Percentiles rank a stretch among this genome's conserved stretches.
These are phyloP conservation scores for Clavispora vitiphila DNA, from an alignment of 805 yeast species.

Conservation along the genomic window DNA sequence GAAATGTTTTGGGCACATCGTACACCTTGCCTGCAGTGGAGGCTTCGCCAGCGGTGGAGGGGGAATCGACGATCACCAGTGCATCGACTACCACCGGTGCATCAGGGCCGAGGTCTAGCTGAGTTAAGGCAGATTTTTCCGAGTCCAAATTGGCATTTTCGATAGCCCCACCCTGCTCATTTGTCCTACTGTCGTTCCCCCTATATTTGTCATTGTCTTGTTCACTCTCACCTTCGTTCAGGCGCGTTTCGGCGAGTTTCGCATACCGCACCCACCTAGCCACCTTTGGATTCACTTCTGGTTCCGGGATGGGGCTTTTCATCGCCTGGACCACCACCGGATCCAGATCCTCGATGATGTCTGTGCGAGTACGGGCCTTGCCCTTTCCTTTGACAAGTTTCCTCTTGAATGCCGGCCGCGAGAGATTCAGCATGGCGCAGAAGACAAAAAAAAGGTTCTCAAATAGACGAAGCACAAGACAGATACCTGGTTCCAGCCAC, in stretches of 20 bases:
- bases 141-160: no score
- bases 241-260: background rate
- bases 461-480: background rate
- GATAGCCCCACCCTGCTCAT: no score
- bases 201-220: no score
- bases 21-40: background rate
- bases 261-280: background rate
- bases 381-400: background rate
- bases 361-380: background rate
- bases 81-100: background rate
- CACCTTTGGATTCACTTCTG: background rate
- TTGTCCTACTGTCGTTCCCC: no score
- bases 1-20: constrained; percentile 5
- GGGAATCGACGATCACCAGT: background rate
- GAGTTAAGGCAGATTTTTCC: no score
- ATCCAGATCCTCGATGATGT: background rate
- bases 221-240: no score
- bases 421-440: background rate
- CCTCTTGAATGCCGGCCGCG: constrained; percentile 1
- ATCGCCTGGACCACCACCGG: background rate
- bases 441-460: background rate
- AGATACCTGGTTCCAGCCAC: background rate
- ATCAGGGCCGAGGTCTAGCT: background rate
- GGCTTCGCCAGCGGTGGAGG: background rate
- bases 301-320: background rate